Base-by-base conservation (phyloP, 139 green algal species). In the Yamagishiella unicocca region DNA sequence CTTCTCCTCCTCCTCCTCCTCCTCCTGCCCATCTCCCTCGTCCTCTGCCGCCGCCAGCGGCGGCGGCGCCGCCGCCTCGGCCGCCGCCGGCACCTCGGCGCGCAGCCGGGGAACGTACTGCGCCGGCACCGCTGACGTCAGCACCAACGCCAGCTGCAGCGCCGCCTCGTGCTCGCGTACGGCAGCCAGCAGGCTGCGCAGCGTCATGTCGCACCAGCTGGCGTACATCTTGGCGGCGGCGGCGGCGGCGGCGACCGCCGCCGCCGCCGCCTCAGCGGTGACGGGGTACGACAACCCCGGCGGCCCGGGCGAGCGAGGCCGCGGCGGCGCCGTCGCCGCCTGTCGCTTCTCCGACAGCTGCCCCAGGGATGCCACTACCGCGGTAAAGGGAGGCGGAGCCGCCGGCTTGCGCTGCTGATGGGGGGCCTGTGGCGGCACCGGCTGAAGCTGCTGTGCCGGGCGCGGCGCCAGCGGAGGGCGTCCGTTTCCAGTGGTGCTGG, bases 121-220 rank as follows among this genome's bases (percentile, higher is more conserved):
- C 29, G 42, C n/a, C 42, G 79, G 40, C 79, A 42, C 50, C 42
- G 79, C 79, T 25, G 79, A 70, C 79, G 62, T 85, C 79, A 85
- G 79, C 61, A 46, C 21, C 42, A 85, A 31, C n/a, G 80, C 31
- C 80, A 86, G 40, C 80, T 67, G 64, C 31, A 68, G 43, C n/a
- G 64, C 62, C 62, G 33, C 64, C 1, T 66, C 80, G 21, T 62
- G 1, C 2, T 12, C 8, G 1, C 3, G 45, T 14, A 35, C 43
- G 6, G 33, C 62, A 2, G 31, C 19, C 64, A 86, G 80, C 31
- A 86, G 24, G 43, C 62, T 78, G 22, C 17, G 80, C 29, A 78
- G 24, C 7, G 43, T 64, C 64, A 77, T 67, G 42, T 86, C 64
- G 1, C 27, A 67, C 80, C 80, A 86, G 21, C 4, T 50, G 43